Evolutionary conservation across 441 rosid genomes (phyloP).

Genomic region (Populus tomentosa): DNA sequence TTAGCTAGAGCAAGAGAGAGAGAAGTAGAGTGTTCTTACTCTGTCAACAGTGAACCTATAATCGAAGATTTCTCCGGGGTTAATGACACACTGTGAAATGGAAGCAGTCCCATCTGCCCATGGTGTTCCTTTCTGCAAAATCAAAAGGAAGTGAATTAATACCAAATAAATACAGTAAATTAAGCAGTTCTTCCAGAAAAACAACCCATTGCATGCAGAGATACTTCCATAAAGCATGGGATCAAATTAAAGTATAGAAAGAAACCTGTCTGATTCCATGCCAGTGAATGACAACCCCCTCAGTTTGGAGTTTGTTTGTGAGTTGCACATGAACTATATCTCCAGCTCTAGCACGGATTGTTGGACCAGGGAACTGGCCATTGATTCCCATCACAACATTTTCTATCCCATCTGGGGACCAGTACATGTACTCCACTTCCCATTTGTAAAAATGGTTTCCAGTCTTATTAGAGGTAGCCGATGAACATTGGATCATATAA

Average conservation of each 20-base stretch:
- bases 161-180: neutral
- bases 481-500: neutral
- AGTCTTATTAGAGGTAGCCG: neutral
- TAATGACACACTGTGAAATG: conserved; percentile 72
- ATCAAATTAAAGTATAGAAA: neutral
- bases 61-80: conserved; percentile 66
- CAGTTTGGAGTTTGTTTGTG: conserved; percentile 62
- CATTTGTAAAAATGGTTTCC: conserved; percentile 33
- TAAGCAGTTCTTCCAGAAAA: neutral
- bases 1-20: neutral
- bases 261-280: conserved; percentile 88
- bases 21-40: conserved; percentile 23
- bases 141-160: neutral
- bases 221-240: neutral
- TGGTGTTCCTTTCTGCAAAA: conserved; percentile 56
- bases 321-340: conserved; percentile 55
- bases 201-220: neutral
- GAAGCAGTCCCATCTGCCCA: conserved; percentile 96
- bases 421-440: conserved; percentile 56
- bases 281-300: conserved; percentile 92
- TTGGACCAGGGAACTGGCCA: conserved; percentile 83
- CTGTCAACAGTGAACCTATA: conserved; percentile 68
- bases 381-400: conserved; percentile 63
- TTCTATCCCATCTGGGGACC: conserved; percentile 73
- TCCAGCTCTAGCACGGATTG: conserved; percentile 56